Conservation (phyloP, 352 stramenopile species). For the Pseudoperonospora humuli region DNA sequence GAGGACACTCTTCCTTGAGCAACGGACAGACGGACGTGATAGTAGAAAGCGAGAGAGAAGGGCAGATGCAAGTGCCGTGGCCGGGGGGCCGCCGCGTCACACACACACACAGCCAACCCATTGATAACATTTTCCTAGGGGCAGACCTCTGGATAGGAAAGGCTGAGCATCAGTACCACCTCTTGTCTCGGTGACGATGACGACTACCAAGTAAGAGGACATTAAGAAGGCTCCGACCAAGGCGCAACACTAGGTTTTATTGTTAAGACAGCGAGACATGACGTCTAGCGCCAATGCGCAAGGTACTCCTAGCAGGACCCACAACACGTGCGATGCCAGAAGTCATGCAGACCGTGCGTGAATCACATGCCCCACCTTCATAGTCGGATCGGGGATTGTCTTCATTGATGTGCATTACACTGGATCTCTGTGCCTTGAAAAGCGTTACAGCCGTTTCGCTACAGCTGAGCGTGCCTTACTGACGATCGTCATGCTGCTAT, state of each 20-base stretch:
- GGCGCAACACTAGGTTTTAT: too few relatives aligned
- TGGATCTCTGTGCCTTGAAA: slow-evolving; percentile 13
- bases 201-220: slow-evolving; percentile 4
- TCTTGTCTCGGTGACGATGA: slow-evolving; percentile 4
- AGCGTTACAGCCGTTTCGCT: too few relatives aligned
- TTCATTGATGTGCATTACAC: slow-evolving; percentile 14
- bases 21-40: slow-evolving; percentile 17
- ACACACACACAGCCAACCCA: slow-evolving; percentile 17
- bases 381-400: slow-evolving; percentile 18
- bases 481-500: too few relatives aligned
- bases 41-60: slow-evolving; percentile 18
- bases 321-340: slow-evolving; percentile 4
- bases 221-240: background rate
- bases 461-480: too few relatives aligned
- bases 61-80: slow-evolving; percentile 1
- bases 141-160: slow-evolving; percentile 14
- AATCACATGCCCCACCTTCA: background rate
- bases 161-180: slow-evolving; percentile 12
- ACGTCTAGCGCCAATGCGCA: too few relatives aligned
- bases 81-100: slow-evolving; percentile 18
- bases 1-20: slow-evolving; percentile 22
- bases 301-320: too few relatives aligned
- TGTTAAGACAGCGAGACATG: too few relatives aligned
- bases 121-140: slow-evolving; percentile 6
- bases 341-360: too few relatives aligned